Percentiles rank a stretch among this genome's conserved stretches.
These are phyloP conservation scores for Oryza rufipogon DNA, from an alignment of 176 grass and related monocot genomes.

Conservation along the genomic window DNA sequence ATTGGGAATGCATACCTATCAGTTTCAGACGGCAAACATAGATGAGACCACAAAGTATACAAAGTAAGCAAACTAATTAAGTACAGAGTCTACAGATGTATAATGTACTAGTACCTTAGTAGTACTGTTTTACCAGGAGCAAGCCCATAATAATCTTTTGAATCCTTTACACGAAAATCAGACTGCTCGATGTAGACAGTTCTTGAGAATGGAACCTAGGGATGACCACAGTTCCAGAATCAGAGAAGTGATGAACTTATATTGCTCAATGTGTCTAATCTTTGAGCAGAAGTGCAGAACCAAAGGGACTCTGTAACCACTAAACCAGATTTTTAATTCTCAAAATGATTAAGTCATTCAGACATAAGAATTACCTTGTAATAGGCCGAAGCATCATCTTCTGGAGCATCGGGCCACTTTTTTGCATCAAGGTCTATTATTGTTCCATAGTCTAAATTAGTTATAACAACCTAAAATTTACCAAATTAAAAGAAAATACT, in stretches of 20 bases:
- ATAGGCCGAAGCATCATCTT: conserved; percentile 71
- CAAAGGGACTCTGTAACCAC: not conserved
- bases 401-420: conserved; percentile 97
- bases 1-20: conserved; percentile 94
- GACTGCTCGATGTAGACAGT: conserved; percentile 76
- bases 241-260: not conserved
- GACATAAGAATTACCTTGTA: conserved; percentile 69
- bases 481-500: not conserved
- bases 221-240: not conserved
- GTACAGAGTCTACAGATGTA: not conserved
- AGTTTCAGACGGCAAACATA: not conserved
- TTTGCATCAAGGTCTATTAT: conserved; percentile 86
- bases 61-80: not conserved
- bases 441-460: conserved; percentile 80
- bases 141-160: conserved; percentile 94
- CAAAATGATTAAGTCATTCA: not conserved
- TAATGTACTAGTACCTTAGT: conserved; percentile 60
- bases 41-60: not conserved
- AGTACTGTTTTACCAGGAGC: conserved; percentile 92
- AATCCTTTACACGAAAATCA: conserved; percentile 94
- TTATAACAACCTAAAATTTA: conserved; percentile 82
- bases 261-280: not conserved
- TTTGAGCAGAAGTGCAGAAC: not conserved
- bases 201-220: conserved; percentile 75
- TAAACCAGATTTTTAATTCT: not conserved